These are phyloP conservation scores for Saccharomycodes ludwigii DNA, from an alignment of 805 yeast genomes.

Conservation along the genomic window DNA sequence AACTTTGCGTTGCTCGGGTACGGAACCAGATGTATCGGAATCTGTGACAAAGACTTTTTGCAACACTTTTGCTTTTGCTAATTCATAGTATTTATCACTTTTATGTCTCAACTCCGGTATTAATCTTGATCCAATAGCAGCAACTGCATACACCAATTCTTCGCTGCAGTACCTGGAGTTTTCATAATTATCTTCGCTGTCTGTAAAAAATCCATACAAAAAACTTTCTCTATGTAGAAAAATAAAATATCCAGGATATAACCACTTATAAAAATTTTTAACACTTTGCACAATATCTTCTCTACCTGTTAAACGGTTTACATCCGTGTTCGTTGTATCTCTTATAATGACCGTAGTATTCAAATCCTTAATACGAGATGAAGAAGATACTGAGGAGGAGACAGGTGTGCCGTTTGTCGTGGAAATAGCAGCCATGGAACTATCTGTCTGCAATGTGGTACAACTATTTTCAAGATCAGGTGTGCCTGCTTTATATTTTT, in stretches of 20 bases:
- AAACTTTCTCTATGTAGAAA: conserved; percentile 56
- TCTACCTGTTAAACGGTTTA: no score
- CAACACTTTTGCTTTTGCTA: conserved; percentile 32
- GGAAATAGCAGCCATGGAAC: no score
- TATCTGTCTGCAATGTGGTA: no score
- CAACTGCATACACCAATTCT: conserved; percentile 40
- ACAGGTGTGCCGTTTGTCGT: no score
- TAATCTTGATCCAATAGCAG: conserved; percentile 46
- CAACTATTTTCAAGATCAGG: no score
- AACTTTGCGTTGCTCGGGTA: no score
- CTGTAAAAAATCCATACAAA: conserved; percentile 46
- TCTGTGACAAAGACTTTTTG: conserved; percentile 24
- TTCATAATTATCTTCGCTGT: conserved; percentile 29
- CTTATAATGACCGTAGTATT: conserved; percentile 23
- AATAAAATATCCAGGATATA: conserved; percentile 51
- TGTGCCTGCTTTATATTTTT: no score
- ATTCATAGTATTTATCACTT: conserved; percentile 33
- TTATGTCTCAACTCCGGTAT: conserved; percentile 29
- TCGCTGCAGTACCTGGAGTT: conserved; percentile 41
- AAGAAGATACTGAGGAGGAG: no score
- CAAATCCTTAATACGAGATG: conserved; percentile 19
- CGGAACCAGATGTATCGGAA: no score
- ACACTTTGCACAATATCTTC: conserved; percentile 18
- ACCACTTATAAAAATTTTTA: conserved; percentile 44
- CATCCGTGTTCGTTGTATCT: no score